Evolutionary conservation across 2,329 filamentous ascomycete species (phyloP).

Genomic region (Trichoderma sp.): DNA sequence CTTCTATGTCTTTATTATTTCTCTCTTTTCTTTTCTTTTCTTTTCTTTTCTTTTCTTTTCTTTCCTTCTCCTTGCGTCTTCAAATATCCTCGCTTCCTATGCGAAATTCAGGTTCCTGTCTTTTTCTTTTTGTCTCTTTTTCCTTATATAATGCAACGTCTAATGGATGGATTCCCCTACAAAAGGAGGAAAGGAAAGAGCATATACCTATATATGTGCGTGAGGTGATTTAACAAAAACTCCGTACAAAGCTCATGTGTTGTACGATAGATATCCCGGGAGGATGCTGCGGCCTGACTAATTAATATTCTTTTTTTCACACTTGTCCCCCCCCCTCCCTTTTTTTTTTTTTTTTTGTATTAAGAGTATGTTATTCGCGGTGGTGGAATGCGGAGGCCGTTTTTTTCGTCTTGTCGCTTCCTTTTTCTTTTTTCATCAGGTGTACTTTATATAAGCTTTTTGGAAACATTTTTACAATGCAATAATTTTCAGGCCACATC

Average conservation of each 20-base stretch:
- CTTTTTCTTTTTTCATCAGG: not conserved
- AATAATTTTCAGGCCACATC: slow-evolving; percentile 6
- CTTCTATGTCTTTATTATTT: not conserved
- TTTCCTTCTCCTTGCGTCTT: not conserved
- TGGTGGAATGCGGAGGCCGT: not conserved
- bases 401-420: not conserved
- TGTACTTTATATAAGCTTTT: not conserved
- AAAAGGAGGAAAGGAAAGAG: not conserved
- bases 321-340: not conserved
- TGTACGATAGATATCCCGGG: slow-evolving; percentile 21
- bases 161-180: slow-evolving; percentile 6
- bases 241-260: slow-evolving; percentile 10
- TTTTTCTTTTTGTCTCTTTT: not conserved
- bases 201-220: not conserved
- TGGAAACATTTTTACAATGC: slow-evolving; percentile 6
- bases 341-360: not conserved
- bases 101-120: not conserved
- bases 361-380: not conserved
- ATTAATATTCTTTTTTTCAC: not conserved
- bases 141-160: slow-evolving; percentile 1
- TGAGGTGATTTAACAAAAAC: not conserved
- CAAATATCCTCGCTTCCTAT: not conserved
- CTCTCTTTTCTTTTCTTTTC: not conserved
- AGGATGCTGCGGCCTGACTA: slow-evolving; percentile 6
- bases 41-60: not conserved